Conservation (phyloP, 1,284 basidiomycete species). For the Malassezia psittaci region DNA sequence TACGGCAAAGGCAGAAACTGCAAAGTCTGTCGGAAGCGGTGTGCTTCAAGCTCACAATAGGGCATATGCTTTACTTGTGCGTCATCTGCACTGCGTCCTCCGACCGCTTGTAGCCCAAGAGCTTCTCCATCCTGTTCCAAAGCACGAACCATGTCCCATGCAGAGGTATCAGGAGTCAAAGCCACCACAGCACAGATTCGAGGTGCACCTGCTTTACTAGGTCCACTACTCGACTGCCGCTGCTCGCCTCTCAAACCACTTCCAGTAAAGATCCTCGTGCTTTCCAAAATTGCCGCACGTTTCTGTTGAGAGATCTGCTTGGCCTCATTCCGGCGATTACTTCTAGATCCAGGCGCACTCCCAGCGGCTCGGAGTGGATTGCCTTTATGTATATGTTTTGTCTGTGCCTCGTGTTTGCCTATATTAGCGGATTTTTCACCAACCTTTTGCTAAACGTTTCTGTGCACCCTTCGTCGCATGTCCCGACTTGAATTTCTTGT, state of each 20-base stretch:
- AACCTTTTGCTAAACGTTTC: constrained; percentile 34
- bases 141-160: constrained; percentile 53
- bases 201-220: constrained; percentile 58
- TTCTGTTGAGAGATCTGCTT: constrained; percentile 37
- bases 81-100: constrained; percentile 29
- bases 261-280: constrained; percentile 30
- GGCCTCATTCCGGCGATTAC: constrained; percentile 36
- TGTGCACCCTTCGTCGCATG: constrained; percentile 40
- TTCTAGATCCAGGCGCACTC: constrained; percentile 29
- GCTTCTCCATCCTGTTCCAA: constrained; percentile 62
- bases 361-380: constrained; percentile 26
- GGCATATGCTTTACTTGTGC: constrained; percentile 17
- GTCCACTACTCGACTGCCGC: background rate
- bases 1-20: constrained; percentile 63
- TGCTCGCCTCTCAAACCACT: constrained; percentile 13
- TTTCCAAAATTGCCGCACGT: constrained; percentile 34
- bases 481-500: constrained; percentile 45
- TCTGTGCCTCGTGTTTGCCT: constrained; percentile 11
- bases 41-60: constrained; percentile 51
- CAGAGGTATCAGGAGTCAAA: constrained; percentile 60
- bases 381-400: constrained; percentile 23
- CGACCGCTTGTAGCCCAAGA: constrained; percentile 45
- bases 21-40: constrained; percentile 76
- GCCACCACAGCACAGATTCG: constrained; percentile 70
- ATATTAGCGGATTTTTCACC: background rate